phyloP scores from a whole-genome alignment of 805 yeast genomes.

The Citeromyces matritensis region DNA sequence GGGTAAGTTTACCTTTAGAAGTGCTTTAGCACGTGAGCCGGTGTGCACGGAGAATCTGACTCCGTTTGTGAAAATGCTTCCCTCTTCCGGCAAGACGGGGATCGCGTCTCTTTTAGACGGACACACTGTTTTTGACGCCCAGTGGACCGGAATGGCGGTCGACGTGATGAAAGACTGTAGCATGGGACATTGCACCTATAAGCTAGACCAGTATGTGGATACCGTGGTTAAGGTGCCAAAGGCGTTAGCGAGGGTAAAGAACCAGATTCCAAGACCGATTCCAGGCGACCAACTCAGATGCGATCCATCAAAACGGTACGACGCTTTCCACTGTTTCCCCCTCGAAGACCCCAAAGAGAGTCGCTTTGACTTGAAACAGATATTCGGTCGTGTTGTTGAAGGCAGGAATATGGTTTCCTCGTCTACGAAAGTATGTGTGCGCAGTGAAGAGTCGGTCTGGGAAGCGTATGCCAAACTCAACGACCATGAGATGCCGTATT shows the following conservation, averaged over 20 bases:
- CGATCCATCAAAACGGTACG: constrained; percentile 43
- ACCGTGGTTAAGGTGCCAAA: constrained; percentile 60
- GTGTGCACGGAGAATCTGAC: constrained; percentile 95
- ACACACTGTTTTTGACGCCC: constrained; percentile 76
- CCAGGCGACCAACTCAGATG: constrained; percentile 62
- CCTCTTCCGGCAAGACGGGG: constrained; percentile 88
- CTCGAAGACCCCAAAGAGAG: constrained; percentile 30
- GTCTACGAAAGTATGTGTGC: constrained; percentile 27
- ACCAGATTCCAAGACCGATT: constrained; percentile 71
- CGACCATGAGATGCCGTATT: neutral
- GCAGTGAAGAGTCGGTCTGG: constrained; percentile 31
- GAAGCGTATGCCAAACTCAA: constrained; percentile 13
- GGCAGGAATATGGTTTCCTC: constrained; percentile 51
- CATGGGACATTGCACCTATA: constrained; percentile 24
- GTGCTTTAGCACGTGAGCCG: constrained; percentile 89
- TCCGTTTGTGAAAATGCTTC: constrained; percentile 79
- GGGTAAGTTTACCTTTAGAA: constrained; percentile 47
- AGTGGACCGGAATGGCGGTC: constrained; percentile 89
- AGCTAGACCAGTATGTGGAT: constrained; percentile 53
- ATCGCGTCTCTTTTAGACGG: constrained; percentile 78
- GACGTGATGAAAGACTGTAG: constrained; percentile 51
- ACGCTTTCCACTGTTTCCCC: constrained; percentile 70
- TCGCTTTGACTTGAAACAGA: constrained; percentile 37
- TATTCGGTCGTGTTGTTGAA: constrained; percentile 55
- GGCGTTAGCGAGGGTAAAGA: constrained; percentile 40